Conservation (phyloP, 2,329 filamentous ascomycete species). For the Colletotrichum tamarilloi region DNA sequence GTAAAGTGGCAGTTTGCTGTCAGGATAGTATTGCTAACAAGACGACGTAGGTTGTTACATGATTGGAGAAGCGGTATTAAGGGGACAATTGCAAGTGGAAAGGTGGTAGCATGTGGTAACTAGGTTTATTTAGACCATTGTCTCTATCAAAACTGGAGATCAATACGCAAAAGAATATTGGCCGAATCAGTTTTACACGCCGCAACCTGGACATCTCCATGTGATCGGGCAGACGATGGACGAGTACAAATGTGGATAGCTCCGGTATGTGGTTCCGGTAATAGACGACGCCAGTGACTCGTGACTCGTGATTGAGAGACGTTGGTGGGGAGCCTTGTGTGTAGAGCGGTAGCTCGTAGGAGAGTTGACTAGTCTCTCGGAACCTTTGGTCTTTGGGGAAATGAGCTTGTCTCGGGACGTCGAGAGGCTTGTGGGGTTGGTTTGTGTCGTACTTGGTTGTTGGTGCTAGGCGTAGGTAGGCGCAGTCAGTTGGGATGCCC, state of each 20-base stretch:
- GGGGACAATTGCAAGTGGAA: not conserved
- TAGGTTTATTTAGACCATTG: slow-evolving; percentile 18
- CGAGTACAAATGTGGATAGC: not conserved
- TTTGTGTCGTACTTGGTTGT: not conserved
- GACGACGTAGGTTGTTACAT: slow-evolving; percentile 14
- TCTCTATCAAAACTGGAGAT: slow-evolving; percentile 11
- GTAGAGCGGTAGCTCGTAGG: not conserved
- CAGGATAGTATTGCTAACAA: not conserved
- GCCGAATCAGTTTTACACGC: not conserved
- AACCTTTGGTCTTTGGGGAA: not conserved
- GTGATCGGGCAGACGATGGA: not conserved
- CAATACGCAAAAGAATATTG: slow-evolving; percentile 11
- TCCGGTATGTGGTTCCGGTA: not conserved
- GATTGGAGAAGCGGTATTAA: slow-evolving; percentile 28
- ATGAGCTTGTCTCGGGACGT: slow-evolving; percentile 10
- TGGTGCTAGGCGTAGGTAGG: not conserved
- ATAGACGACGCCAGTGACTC: not conserved
- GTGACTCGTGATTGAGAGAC: not conserved
- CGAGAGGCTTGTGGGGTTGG: slow-evolving; percentile 13
- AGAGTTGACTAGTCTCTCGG: not conserved
- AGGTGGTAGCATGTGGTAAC: not conserved
- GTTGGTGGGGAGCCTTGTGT: not conserved
- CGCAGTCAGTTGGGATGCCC: not conserved
- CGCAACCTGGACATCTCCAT: no score
- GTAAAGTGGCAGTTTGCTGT: not conserved